These are phyloP conservation scores for Wickerhamiella pararugosa DNA, from an alignment of 1,139 yeast species.

Conservation along the genomic window DNA sequence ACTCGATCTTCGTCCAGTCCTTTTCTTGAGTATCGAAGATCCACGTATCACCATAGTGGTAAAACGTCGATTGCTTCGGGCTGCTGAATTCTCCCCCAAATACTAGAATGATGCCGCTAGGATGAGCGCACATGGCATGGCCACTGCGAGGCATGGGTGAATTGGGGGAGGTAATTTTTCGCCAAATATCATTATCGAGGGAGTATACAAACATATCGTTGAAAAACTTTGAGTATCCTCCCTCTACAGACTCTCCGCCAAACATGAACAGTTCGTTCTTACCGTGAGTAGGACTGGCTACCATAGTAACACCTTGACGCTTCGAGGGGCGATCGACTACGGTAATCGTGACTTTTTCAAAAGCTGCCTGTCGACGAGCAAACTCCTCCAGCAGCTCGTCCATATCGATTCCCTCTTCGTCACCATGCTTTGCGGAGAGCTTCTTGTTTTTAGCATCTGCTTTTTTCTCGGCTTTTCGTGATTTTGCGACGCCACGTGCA, in stretches of 20 bases:
- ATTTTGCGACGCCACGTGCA: slow-evolving; percentile 76
- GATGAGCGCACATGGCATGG: slow-evolving; percentile 88
- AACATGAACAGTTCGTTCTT: slow-evolving; percentile 61
- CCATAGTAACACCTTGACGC: slow-evolving; percentile 60
- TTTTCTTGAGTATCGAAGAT: slow-evolving; percentile 65
- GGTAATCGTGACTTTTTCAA: slow-evolving; percentile 54
- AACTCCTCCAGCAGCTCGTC: slow-evolving; percentile 70
- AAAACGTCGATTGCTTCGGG: slow-evolving; percentile 89
- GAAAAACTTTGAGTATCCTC: slow-evolving; percentile 47
- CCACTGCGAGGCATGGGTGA: slow-evolving; percentile 88
- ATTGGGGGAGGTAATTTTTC: slow-evolving; percentile 62
- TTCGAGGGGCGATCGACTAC: slow-evolving; percentile 44
- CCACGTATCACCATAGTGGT: slow-evolving; percentile 96
- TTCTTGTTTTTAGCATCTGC: slow-evolving; percentile 64
- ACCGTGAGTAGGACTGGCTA: slow-evolving; percentile 62
- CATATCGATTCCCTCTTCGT: slow-evolving; percentile 76
- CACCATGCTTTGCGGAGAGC: slow-evolving; percentile 56
- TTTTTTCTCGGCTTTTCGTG: slow-evolving; percentile 57
- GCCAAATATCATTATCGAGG: slow-evolving; percentile 72
- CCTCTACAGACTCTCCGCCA: slow-evolving; percentile 64
- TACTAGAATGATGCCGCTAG: slow-evolving; percentile 68
- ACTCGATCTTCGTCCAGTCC: slow-evolving; percentile 83
- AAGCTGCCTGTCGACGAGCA: slow-evolving; percentile 56
- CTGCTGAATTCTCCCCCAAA: slow-evolving; percentile 97
- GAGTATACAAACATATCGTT: slow-evolving; percentile 68